A percentile compares a stretch with the other conserved stretches of the same genome.
phyloP scores from a whole-genome alignment of 257 asterid genomes.

The Cinchona pubescens region DNA sequence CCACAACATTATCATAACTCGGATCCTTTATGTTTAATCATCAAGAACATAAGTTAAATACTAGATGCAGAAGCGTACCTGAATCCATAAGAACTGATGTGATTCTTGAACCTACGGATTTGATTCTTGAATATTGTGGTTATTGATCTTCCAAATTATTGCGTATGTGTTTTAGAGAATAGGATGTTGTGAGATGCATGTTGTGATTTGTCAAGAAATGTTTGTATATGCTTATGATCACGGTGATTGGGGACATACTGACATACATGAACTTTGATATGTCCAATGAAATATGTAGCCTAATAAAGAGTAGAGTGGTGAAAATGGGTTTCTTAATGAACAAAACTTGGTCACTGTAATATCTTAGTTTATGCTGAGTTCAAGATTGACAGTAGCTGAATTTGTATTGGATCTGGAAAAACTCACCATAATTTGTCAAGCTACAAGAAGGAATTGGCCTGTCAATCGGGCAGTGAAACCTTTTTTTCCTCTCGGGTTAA shows the following conservation, averaged over 20 bases:
- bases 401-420: neutral
- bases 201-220: neutral
- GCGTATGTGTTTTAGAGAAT: too few relatives aligned
- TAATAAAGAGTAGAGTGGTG: neutral
- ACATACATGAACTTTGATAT: neutral
- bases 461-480: neutral
- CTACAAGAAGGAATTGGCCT: neutral
- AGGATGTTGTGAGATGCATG: neutral
- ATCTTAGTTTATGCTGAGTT: neutral
- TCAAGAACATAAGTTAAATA: too few relatives aligned
- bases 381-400: neutral
- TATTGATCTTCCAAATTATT: too few relatives aligned
- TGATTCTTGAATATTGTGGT: too few relatives aligned
- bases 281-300: neutral
- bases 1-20: too few relatives aligned
- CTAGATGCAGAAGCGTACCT: too few relatives aligned
- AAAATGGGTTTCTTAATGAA: neutral
- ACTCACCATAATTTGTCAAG: neutral
- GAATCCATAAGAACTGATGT: too few relatives aligned
- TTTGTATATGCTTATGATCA: neutral
- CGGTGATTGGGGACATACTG: neutral
- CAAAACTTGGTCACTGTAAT: neutral
- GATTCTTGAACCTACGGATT: too few relatives aligned
- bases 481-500: neutral
- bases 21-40: too few relatives aligned